Conservation (phyloP, 2,329 filamentous ascomycete species). For the Lachnellula occidentalis region DNA sequence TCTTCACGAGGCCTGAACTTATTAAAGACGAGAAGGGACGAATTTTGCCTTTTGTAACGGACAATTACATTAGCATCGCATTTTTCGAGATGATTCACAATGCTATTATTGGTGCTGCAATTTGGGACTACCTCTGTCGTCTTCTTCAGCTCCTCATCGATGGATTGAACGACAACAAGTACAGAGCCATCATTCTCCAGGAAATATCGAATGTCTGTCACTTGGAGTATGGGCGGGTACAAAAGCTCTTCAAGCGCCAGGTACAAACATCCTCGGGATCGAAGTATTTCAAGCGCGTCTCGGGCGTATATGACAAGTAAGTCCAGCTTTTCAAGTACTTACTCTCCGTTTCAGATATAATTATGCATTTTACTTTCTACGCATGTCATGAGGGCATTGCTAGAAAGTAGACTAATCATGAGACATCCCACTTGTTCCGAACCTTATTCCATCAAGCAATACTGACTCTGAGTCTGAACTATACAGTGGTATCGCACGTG, state of each 20-base stretch:
- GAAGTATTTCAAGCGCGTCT: slow-evolving; percentile 40
- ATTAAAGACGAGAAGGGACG: slow-evolving; percentile 42
- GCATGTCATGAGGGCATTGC: too few relatives aligned
- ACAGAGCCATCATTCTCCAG: slow-evolving; percentile 36
- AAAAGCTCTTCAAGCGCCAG: slow-evolving; percentile 37
- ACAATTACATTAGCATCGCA: slow-evolving; percentile 38
- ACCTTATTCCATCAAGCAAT: too few relatives aligned
- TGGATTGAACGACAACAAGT: slow-evolving; percentile 25
- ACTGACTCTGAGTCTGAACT: too few relatives aligned
- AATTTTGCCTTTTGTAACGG: slow-evolving; percentile 32
- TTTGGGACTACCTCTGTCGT: slow-evolving; percentile 10
- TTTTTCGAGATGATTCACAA: slow-evolving; percentile 37
- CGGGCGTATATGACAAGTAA: slow-evolving; percentile 32
- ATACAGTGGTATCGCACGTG: slow-evolving; percentile 25
- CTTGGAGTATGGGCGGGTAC: slow-evolving; percentile 38
- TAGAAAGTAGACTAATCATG: too few relatives aligned
- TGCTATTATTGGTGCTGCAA: slow-evolving; percentile 2
- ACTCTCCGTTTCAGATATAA: too few relatives aligned
- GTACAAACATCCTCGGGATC: slow-evolving; percentile 33
- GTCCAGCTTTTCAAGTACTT: too few relatives aligned
- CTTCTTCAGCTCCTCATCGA: slow-evolving; percentile 31
- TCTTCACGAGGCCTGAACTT: slow-evolving; percentile 28
- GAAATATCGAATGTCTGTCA: slow-evolving; percentile 42
- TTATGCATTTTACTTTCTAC: too few relatives aligned
- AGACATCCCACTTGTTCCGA: too few relatives aligned